Evolutionary conservation across 768 basidiomycete species (phyloP).

Genomic region (Chalciporus chontae): DNA sequence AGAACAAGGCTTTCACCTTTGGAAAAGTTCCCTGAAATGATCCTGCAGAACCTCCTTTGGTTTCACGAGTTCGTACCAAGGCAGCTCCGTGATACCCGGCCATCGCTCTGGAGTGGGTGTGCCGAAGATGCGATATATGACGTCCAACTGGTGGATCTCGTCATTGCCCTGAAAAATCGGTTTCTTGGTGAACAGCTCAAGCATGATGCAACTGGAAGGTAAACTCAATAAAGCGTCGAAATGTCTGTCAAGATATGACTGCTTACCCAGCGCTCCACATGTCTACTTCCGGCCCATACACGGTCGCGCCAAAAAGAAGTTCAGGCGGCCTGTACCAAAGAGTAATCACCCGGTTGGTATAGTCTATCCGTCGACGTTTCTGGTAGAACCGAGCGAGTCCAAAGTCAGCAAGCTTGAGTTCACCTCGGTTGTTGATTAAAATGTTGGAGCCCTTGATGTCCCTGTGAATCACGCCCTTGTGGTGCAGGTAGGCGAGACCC

Average conservation of each 20-base stretch:
- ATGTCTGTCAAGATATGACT: background rate
- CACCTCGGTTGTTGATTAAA: conserved; percentile 83
- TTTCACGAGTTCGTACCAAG: conserved; percentile 99
- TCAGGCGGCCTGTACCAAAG: conserved; percentile 98
- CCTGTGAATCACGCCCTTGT: conserved; percentile 93
- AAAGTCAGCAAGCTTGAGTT: conserved; percentile 96
- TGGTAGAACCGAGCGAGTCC: conserved; percentile 96
- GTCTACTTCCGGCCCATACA: conserved; percentile 96
- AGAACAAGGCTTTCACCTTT: conserved; percentile 54
- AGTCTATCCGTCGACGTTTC: conserved; percentile 84
- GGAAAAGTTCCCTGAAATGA: conserved; percentile 80
- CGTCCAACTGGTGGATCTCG: conserved; percentile 95
- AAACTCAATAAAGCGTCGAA: background rate
- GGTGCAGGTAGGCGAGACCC: conserved; percentile 92
- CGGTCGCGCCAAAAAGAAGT: conserved; percentile 89
- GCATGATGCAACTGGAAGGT: conserved; percentile 85
- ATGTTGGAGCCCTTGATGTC: conserved; percentile 99
- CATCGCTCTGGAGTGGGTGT: conserved; percentile 83
- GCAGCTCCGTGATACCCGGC: conserved; percentile 77
- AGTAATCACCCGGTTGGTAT: conserved; percentile 99
- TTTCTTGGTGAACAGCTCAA: conserved; percentile 93
- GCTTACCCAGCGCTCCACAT: conserved; percentile 98
- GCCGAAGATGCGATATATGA: conserved; percentile 87
- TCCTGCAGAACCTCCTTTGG: conserved; percentile 73
- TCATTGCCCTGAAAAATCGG: conserved; percentile 98